Conservation (phyloP, 768 basidiomycete species). For the Daedaleopsis nitida region DNA sequence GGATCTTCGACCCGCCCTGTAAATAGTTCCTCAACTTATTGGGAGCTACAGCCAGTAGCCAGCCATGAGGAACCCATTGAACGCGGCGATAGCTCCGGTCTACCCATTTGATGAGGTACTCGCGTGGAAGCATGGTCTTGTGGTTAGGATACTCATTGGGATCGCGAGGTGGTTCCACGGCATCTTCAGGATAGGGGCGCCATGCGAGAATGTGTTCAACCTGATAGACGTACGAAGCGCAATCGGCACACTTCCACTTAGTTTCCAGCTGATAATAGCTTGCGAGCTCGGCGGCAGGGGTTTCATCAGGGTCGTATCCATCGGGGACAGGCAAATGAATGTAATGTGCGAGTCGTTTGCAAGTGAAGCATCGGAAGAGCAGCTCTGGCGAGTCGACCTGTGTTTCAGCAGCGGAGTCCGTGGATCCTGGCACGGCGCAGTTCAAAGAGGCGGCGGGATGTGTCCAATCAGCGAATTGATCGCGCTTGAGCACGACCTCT, state of each 20-base stretch:
- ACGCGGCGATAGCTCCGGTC: conserved; percentile 75
- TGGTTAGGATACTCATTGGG: conserved; percentile 46
- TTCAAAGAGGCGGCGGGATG: background rate
- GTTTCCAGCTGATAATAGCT: conserved; percentile 56
- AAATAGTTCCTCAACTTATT: conserved; percentile 80
- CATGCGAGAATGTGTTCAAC: conserved; percentile 91
- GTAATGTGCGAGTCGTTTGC: conserved; percentile 85
- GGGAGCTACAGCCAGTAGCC: conserved; percentile 72
- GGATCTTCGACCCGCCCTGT: conserved; percentile 63
- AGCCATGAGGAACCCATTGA: conserved; percentile 93
- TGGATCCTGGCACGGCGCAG: background rate
- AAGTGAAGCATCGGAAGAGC: conserved; percentile 81
- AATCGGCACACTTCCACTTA: conserved; percentile 77
- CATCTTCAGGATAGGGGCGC: conserved; percentile 77
- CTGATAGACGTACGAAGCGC: conserved; percentile 65
- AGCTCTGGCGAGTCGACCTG: conserved; percentile 40
- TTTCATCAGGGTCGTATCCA: conserved; percentile 32
- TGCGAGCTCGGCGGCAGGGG: conserved; percentile 48
- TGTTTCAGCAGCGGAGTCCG: background rate
- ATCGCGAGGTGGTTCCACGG: conserved; percentile 50
- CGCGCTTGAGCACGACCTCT: conserved; percentile 54
- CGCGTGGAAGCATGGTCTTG: conserved; percentile 72
- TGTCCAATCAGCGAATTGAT: conserved; percentile 23
- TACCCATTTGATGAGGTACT: conserved; percentile 92
- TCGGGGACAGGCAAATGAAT: conserved; percentile 60